Conservation (phyloP, 148 eudicot genomes). For the Silene uniflora region DNA sequence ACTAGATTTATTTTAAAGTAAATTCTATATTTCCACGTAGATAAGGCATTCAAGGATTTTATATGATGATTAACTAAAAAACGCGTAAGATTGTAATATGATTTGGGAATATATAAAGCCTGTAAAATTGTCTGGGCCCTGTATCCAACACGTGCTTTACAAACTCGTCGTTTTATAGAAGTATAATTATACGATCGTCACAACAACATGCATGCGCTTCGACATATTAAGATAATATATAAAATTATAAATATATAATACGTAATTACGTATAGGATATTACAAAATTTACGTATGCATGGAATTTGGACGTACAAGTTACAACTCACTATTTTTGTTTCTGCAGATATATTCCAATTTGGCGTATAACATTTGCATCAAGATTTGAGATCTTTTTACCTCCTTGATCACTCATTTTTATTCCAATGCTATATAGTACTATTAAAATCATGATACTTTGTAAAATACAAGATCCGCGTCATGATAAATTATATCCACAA, state of each 20-base stretch:
- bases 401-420: not conserved
- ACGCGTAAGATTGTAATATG: not conserved
- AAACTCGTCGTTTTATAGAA: constrained; percentile 10
- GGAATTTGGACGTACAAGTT: constrained; percentile 2
- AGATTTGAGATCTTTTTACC: not conserved
- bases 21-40: too few relatives aligned
- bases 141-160: constrained; percentile 13
- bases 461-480: not conserved
- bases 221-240: not conserved
- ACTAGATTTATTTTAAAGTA: too few relatives aligned
- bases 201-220: not conserved
- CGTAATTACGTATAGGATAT: too few relatives aligned
- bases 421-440: not conserved
- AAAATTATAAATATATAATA: too few relatives aligned
- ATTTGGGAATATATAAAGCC: not conserved
- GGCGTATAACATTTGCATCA: not conserved
- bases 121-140: not conserved
- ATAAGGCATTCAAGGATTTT: too few relatives aligned
- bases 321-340: too few relatives aligned
- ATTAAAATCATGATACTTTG: not conserved
- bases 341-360: not conserved
- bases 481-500: too few relatives aligned
- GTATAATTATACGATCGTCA: not conserved
- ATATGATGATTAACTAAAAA: not conserved
- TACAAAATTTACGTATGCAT: not conserved